Evolutionary conservation across 495 filamentous ascomycete genomes (phyloP), one percentile per base, ranked within the genome.

Genomic region (Lentithecium fluviatile): DNA sequence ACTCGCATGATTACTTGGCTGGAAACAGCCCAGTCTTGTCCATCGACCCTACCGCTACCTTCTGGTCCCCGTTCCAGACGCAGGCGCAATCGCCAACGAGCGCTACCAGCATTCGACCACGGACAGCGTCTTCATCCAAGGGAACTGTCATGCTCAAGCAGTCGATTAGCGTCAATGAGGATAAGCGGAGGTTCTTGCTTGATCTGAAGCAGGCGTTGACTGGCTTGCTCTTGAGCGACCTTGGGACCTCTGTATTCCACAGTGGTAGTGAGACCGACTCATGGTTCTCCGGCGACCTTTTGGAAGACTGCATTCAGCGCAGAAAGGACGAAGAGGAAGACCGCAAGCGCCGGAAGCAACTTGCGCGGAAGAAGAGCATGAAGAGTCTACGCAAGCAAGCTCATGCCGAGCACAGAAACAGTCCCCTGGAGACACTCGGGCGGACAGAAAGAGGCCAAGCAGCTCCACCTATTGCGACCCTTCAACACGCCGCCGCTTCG

Each of bases 201-300:
- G 86, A 90, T 15, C 76, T 96, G 32, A 85, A 86, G 67, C 88
- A 90, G 68, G 88, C 84, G 0, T 74, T 97, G 52, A 90, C 87
- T 13, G 91, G 90, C 64, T 76, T 98, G 26, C 79, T 98, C 8
- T 76, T 97, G 32, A 97, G 92, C 60, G 94, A 98, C 73, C 79
- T 98, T 15, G 90, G 91, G 8, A 89, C 85, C 45, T 82, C 88
- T 8, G 86, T 96, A 13, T 96, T 92, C 75, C 83, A 86, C 32
- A 83, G 85, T 60, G 88, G 94, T 13, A 93, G 89, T 62, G 94
- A 98, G 76, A 98, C 93, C 15, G 94, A 97, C 66, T 83, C 79
- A 23, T 97, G 93, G 90, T 93, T 96, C 69, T 81, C 83, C 5
- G 84, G 86, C 60, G 82, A 80, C 19, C 71, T 95, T 2, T 85